Evolutionary conservation across 768 basidiomycete genomes (phyloP).

Genomic region (Lactarius trivialis): DNA sequence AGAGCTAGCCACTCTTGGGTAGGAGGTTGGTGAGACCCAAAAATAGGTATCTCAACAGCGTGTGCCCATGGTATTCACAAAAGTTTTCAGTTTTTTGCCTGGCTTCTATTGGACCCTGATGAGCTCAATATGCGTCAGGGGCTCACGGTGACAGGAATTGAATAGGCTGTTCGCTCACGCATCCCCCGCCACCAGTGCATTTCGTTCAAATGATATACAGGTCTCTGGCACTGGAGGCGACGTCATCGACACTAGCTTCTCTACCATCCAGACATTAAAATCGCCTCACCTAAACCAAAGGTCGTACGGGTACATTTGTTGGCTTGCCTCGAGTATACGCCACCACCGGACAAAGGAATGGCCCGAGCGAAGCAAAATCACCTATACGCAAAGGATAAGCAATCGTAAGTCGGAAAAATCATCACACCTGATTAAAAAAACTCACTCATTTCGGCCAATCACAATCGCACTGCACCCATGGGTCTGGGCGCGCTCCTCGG

Average conservation of each 20-base stretch:
- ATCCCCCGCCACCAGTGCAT: neutral
- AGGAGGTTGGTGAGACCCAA: neutral
- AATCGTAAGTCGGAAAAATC: neutral
- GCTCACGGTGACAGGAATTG: neutral
- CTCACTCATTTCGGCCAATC: constrained; percentile 1
- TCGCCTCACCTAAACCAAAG: neutral
- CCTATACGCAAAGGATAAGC: neutral
- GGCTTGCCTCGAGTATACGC: neutral
- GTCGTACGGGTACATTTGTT: neutral
- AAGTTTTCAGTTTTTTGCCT: neutral
- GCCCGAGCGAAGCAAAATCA: neutral
- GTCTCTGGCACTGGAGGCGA: neutral
- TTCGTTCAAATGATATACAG: neutral
- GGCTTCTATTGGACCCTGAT: neutral
- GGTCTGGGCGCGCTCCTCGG: neutral
- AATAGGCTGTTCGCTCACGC: constrained; percentile 3
- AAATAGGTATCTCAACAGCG: neutral
- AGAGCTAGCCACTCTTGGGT: neutral
- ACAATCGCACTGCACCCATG: neutral
- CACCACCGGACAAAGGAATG: neutral
- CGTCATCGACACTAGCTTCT: neutral
- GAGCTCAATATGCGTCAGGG: neutral
- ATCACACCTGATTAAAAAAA: constrained; percentile 1
- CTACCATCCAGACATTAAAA: neutral
- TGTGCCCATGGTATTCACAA: neutral